These are phyloP conservation scores for Corchorus olitorius DNA, from an alignment of 345 rosid genomes.

Conservation along the genomic window DNA sequence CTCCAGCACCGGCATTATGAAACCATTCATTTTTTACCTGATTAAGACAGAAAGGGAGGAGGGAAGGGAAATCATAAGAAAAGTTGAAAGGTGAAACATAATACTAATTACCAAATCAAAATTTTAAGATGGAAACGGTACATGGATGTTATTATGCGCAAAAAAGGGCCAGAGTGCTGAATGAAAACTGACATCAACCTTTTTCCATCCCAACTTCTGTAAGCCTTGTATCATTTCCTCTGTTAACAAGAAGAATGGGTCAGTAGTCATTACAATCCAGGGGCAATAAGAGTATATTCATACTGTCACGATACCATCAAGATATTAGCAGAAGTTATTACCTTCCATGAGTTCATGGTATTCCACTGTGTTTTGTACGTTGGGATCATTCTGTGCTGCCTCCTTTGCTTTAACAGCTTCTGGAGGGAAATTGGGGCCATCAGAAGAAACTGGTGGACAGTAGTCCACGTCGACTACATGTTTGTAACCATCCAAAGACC, in stretches of 20 bases:
- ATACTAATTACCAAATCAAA: not conserved
- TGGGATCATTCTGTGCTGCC: conserved; percentile 82
- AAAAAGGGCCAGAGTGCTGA: conserved; percentile 92
- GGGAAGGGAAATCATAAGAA: not conserved
- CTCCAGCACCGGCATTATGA: conserved; percentile 88
- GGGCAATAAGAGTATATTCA: not conserved
- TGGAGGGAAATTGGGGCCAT: conserved; percentile 80
- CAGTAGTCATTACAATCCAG: not conserved
- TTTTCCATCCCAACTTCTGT: conserved; percentile 91
- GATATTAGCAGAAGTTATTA: conserved; percentile 22
- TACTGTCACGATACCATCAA: not conserved
- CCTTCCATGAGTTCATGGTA: conserved; percentile 93
- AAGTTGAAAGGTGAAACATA: not conserved
- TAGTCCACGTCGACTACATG: conserved; percentile 92
- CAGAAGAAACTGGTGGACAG: conserved; percentile 82
- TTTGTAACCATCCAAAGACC: conserved; percentile 94
- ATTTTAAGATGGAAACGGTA: conserved; percentile 26
- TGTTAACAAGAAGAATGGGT: conserved; percentile 33
- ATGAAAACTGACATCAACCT: conserved; percentile 96
- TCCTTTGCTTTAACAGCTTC: conserved; percentile 91
- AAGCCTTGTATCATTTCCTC: conserved; percentile 94
- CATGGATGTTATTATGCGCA: conserved; percentile 95
- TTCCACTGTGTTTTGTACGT: conserved; percentile 56
- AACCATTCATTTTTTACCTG: conserved; percentile 92
- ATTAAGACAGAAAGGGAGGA: not conserved